A percentile compares a stretch with the other conserved stretches of the same genome.
Evolutionary conservation across 305 asterid genomes (phyloP).

Genomic region (Fraxinus greggii): DNA sequence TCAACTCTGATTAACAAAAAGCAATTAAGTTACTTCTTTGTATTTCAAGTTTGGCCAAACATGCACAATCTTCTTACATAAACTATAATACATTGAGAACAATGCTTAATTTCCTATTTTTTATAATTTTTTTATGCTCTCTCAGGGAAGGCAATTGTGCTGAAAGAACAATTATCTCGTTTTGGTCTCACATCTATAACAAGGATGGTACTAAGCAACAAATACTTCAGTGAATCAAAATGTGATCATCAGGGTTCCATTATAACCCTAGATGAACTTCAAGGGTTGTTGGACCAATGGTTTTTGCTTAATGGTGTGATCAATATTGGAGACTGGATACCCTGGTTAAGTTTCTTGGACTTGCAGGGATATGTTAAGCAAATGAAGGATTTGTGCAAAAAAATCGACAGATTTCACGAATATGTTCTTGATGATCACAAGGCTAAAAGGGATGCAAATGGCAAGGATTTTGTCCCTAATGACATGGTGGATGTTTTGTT

Average conservation of each 20-base stretch:
- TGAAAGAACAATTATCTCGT: slow-evolving; percentile 33
- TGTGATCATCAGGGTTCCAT: neutral
- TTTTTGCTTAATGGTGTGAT: slow-evolving; percentile 26
- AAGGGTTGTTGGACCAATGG: slow-evolving; percentile 28
- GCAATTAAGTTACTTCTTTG: no score
- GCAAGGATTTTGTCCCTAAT: slow-evolving; percentile 8
- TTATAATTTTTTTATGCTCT: neutral
- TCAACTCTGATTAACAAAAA: no score
- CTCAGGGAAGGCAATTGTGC: slow-evolving; percentile 24
- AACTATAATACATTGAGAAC: neutral
- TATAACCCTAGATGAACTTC: slow-evolving; percentile 19
- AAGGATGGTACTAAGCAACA: slow-evolving; percentile 36
- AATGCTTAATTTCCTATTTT: neutral
- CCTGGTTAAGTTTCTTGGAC: slow-evolving; percentile 31
- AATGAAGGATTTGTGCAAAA: slow-evolving; percentile 31
- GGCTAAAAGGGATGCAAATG: neutral
- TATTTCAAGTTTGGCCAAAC: no score
- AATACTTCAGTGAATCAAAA: slow-evolving; percentile 27
- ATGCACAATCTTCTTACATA: no score
- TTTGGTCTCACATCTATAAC: slow-evolving; percentile 30
- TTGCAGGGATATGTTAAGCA: slow-evolving; percentile 33
- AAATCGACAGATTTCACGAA: slow-evolving; percentile 29
- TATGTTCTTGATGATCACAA: slow-evolving; percentile 37
- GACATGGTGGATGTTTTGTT: slow-evolving; percentile 37
- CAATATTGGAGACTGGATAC: slow-evolving; percentile 41